A percentile compares a stretch with the other conserved stretches of the same genome.
Evolutionary conservation across 2,329 filamentous ascomycete species (phyloP).

Genomic region (Sporothrix protearum): DNA sequence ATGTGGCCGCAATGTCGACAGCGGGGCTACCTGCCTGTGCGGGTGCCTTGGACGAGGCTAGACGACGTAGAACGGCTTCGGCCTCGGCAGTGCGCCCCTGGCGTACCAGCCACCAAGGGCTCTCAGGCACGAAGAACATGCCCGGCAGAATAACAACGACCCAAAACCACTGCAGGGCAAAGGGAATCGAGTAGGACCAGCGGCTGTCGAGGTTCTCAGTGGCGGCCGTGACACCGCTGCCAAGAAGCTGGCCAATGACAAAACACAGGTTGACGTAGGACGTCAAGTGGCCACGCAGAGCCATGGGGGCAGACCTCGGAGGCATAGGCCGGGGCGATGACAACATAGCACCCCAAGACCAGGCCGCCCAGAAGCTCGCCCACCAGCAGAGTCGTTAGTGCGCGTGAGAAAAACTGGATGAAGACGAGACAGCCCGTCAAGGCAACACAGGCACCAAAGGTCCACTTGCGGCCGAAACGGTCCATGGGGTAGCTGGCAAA

Average conservation of each 20-base stretch:
- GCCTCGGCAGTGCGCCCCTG: constrained; percentile 43
- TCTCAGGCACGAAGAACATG: constrained; percentile 48
- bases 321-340: constrained; percentile 57
- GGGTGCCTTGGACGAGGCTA: constrained; percentile 40
- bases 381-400: constrained; percentile 53
- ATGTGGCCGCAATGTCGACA: constrained; percentile 46
- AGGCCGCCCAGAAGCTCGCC: constrained; percentile 60
- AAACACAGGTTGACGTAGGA: constrained; percentile 61
- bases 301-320: constrained; percentile 59
- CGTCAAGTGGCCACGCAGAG: constrained; percentile 55
- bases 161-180: constrained; percentile 52
- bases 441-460: constrained; percentile 44
- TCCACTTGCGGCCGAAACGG: constrained; percentile 44
- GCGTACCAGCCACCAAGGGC: constrained; percentile 50
- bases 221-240: constrained; percentile 45
- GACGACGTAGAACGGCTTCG: constrained; percentile 38
- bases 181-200: constrained; percentile 51
- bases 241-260: constrained; percentile 59
- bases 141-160: constrained; percentile 44
- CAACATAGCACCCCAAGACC: constrained; percentile 58
- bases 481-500: constrained; percentile 48
- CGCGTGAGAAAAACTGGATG: constrained; percentile 60
- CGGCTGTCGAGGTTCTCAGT: constrained; percentile 37
- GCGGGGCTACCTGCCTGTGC: background rate
- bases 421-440: constrained; percentile 54